These are phyloP conservation scores for Sambucus nigra DNA, from an alignment of 129 eudicot species.

Conservation along the genomic window DNA sequence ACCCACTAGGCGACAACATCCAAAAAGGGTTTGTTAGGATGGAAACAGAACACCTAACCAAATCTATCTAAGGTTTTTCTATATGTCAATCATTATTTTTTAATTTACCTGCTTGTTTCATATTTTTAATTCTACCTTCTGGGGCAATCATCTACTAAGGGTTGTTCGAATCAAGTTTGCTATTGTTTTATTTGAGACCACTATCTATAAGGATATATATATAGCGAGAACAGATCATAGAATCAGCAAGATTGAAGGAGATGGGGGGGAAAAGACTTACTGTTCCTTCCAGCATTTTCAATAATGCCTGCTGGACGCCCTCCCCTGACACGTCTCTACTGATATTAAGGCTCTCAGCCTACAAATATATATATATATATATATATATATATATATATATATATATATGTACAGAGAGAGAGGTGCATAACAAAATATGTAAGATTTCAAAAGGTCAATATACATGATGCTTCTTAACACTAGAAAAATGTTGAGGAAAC, in stretches of 20 bases:
- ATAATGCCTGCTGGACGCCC: slow-evolving; percentile 96
- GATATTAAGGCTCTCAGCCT: slow-evolving; percentile 95
- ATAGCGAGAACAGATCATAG: not conserved
- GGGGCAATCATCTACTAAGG: no score
- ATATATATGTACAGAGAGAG: no score
- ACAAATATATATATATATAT: no score
- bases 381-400: no score
- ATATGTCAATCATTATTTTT: no score
- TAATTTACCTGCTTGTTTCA: no score
- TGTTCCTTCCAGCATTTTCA: slow-evolving; percentile 98
- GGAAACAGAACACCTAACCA: no score
- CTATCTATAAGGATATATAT: not conserved
- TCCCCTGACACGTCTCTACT: slow-evolving; percentile 98
- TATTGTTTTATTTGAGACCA: not conserved
- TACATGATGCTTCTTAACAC: not conserved
- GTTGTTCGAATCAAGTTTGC: not conserved
- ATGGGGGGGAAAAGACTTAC: slow-evolving; percentile 32
- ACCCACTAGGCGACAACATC: no score
- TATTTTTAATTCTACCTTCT: no score
- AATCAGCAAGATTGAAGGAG: not conserved
- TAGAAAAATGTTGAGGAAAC: slow-evolving; percentile 19
- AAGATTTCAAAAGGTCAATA: not conserved
- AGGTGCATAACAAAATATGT: slow-evolving; percentile 14
- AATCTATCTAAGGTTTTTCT: no score
- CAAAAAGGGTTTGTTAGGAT: no score